Base-by-base conservation (phyloP, 1,139 yeast species). In the Pichia sp. region DNA sequence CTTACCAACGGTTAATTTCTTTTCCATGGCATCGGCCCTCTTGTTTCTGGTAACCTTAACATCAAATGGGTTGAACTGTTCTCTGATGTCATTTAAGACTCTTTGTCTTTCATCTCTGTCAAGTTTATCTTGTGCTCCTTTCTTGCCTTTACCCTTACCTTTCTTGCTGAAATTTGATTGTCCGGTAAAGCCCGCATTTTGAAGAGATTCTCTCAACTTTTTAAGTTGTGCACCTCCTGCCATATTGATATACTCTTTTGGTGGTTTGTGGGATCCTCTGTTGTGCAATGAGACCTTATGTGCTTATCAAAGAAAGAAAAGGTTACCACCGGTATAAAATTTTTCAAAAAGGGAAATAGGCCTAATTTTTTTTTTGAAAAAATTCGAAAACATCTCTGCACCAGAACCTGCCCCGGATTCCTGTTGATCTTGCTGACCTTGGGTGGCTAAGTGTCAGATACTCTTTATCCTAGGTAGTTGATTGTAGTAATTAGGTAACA, bases 21-120 rank as follows among this genome's bases (percentile, higher is more conserved):
- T 77, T 0, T 81, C 79, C 44, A 73, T 66, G 22, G 76, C 72
- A 44, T 81, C 86, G 54, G 80, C 83, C 54, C 79, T 74, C 64
- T 91, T 91, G 46, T 79, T 77, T 55, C 85, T 75, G 52, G 84
- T 84, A 40, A 81, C 73, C 58, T 87, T 85, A 41, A 81, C 75
- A 60, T 91, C 99, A 67, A 93, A 94, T 22, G 94, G 94, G 66
- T 89, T 91, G 72, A 91, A 91, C 57, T 89, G 84, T 47, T 78
- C 80, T 60, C 98, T 76, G 54, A 93, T 86, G 48, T 75, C 75
- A 18, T 70, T 65, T 21, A 93, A 66, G 12, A 79, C 72, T 51
- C 74, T 69, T 45, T 76, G 76, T 54, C 73, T 77, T 58, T 84
- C 89, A 57, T 83, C 85, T 57, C 87, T 75, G 58, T 88, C 79